Base-by-base conservation (phyloP, 257 asterid genomes). In the Plantago major region DNA sequence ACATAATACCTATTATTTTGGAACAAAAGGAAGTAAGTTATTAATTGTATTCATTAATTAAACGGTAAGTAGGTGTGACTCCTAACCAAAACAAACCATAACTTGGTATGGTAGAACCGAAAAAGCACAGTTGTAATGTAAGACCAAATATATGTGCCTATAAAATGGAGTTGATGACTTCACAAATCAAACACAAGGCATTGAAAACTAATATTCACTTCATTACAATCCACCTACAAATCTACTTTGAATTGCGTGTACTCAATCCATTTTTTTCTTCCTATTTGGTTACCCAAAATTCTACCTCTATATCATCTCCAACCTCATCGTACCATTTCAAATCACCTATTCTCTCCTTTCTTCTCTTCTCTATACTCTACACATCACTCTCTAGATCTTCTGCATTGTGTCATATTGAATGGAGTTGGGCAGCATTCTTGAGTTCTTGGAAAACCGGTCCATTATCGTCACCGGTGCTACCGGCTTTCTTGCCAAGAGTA, bases 401-500 rank as follows among this genome's bases (percentile, higher is more conserved):
- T 5, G 16, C 51, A 9, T 46, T 52, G 44, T 43, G 22, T 9
- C 11, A 17, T 37, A 38, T 18, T 22, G 56, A 57, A 88, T 88
- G 96, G 96, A 88, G 64, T 72, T 84, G 72, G 80, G 76, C 14
- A 73, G 83, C 74, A 72, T 86, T 67, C 67, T 82, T 11, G 48
- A 81, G 49, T 84, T 74, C 63, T 65, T 88, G 69, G 84, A 88
- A 52, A 78, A 73, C 63, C 78, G 67, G 50, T 69, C 81, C 67
- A 85, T 88, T 73, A 78, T 88, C 49, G 78, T 88, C 46, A 83
- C 86, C 58, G 96, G 96, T 52, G 91, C 88, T 46, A 74, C 96
- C 65, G 96, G 96, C n/a, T 85, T 88, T 69, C 87, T 88, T 17
- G 96, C 96, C 16, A 88, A 88, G 75, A 79, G 96, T 88, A 88